Base-by-base conservation (phyloP, 208 protist genomes). In the Novymonas esmeraldas region DNA sequence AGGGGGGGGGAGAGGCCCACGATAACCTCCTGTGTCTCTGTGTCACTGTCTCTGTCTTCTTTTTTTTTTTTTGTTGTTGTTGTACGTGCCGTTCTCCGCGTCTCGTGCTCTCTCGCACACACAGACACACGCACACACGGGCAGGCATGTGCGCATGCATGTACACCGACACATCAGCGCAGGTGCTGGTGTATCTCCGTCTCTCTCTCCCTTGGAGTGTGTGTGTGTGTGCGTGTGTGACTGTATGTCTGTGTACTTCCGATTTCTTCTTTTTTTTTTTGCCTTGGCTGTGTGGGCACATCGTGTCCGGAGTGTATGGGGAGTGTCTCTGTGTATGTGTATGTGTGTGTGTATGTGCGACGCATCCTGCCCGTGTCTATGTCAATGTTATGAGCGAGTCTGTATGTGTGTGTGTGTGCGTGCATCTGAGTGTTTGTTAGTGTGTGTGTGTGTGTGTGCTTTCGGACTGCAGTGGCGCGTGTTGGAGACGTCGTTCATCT, bases 141-240 rank as follows among this genome's bases (percentile, higher is more conserved):
- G 61, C 48, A 63, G 45, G 41, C 44, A 66, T n/a, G 34, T 11
- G 38, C 36, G 11, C 36, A 41, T 11, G 11, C 36, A 41, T 14
- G 36, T 11, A 14, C 50, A 18, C 29, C 14, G 20, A 64, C 39
- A 11, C 34, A 36, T 39, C 33, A 5, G 36, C 36, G 11, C 18
- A 57, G 51, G 26, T 52, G 24, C 4, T 33, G 51, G 36, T 18
- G 26, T 20, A 29, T 24, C 22, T 52, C 24, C n/a, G 6, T 52
- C 16, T 63, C 46, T 22, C 42, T 45, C n/a, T 41, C 64, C 73
- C 22, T 65, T 52, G 65, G 31, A 72, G 28, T 76, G 24, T 49
- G 73, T 52, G 11, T 41, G 36, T 14, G 36, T 41, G 36, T 41
- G 36, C 36, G 36, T 5, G 36, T 41, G 36, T 41, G 36, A 14